phyloP scores from a whole-genome alignment of 129 eudicot genomes.

The Lactuca saligna region DNA sequence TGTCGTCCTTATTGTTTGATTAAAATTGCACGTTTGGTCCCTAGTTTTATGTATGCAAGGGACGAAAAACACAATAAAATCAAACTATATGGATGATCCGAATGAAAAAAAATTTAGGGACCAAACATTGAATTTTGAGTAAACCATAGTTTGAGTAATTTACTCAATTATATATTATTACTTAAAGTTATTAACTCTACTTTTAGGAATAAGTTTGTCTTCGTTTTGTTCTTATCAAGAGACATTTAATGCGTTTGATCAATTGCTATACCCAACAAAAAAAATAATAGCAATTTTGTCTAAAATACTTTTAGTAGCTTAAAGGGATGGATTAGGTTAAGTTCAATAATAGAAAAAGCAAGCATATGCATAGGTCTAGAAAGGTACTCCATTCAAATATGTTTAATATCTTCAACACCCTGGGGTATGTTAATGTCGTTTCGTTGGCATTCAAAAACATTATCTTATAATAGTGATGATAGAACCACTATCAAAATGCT shows the following conservation, averaged over 20 bases:
- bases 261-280: not conserved
- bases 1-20: too few relatives aligned
- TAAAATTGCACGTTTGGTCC: too few relatives aligned
- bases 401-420: constrained; percentile 25
- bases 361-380: not conserved
- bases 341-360: constrained; percentile 6
- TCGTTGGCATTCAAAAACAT: constrained; percentile 10
- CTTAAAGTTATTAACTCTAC: too few relatives aligned
- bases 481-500: constrained; percentile 13
- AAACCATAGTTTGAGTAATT: too few relatives aligned
- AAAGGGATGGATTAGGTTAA: not conserved
- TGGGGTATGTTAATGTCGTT: constrained; percentile 18
- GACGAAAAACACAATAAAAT: too few relatives aligned
- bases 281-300: not conserved
- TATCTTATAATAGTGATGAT: constrained; percentile 21
- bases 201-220: too few relatives aligned
- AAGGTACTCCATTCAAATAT: constrained; percentile 31
- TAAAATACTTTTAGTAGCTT: too few relatives aligned
- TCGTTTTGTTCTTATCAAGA: not conserved
- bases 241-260: not conserved
- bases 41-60: too few relatives aligned
- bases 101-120: too few relatives aligned
- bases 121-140: too few relatives aligned
- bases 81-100: too few relatives aligned
- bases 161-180: too few relatives aligned